phyloP scores from a whole-genome alignment of 176 grass and related monocot genomes.

The Aechmea fasciata region DNA sequence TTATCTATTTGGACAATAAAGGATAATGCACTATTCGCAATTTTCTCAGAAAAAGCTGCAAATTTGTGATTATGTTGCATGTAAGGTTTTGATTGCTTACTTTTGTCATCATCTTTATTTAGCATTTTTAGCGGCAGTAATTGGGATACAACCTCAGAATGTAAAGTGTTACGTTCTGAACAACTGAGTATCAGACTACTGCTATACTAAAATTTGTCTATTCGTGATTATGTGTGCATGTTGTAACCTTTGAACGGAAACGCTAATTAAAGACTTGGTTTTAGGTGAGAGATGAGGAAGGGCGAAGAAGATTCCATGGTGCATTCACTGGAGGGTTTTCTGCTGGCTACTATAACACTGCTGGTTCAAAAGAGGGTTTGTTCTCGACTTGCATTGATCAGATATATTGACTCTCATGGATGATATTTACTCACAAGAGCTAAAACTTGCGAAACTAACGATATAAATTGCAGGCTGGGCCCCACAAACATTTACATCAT shows the following conservation, averaged over 20 bases:
- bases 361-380: slow-evolving; percentile 83
- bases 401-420: background rate
- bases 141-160: too few relatives aligned
- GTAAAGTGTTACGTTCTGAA: too few relatives aligned
- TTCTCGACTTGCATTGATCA: background rate
- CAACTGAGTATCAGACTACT: too few relatives aligned
- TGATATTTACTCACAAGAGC: background rate
- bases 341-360: slow-evolving; percentile 91
- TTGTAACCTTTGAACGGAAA: background rate
- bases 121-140: too few relatives aligned
- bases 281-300: slow-evolving; percentile 93
- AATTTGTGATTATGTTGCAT: too few relatives aligned
- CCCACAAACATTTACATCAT: slow-evolving; percentile 83
- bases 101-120: too few relatives aligned
- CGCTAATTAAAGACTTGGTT: slow-evolving; percentile 6
- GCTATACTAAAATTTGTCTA: too few relatives aligned
- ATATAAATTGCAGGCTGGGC: slow-evolving; percentile 59
- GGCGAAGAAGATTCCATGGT: slow-evolving; percentile 88
- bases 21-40: too few relatives aligned
- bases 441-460: background rate
- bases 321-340: slow-evolving; percentile 94
- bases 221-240: too few relatives aligned
- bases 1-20: too few relatives aligned
- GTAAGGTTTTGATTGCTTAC: too few relatives aligned
- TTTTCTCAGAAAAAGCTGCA: too few relatives aligned